Base-by-base conservation (phyloP, 2,329 filamentous ascomycete species). In the Trichoderma sp. region DNA sequence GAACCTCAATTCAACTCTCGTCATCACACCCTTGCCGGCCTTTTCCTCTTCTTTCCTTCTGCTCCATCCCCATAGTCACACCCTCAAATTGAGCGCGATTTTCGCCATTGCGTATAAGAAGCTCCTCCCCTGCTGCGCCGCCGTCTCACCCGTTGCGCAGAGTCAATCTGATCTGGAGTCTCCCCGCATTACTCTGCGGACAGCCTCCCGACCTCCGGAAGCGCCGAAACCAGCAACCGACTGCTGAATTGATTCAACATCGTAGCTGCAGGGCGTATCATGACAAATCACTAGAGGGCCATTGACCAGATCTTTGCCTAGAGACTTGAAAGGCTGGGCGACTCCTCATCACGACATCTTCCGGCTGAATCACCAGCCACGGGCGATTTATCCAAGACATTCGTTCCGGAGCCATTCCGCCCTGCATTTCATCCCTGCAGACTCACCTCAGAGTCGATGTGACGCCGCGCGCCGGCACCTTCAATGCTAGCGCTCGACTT, bases 111-210 rank as follows among this genome's bases (percentile, higher is more conserved):
- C 29, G 27, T n/a, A 56, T 24, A 56, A 16, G 9, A 59, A 33
- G 24, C 56, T 16, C 3, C 9, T 4, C 41, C 60, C n/a, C 27
- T 16, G 12, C 33, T 38, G 45, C 8, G 27, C 11, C 35, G 21
- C 41, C 68, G 11, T 60, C 53, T 62, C 24, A 2, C 56, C 24
- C 24, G 27, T 29, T 29, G 45, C 71, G 16, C 27, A 33, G n/a
- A 33, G 21, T 24, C 50, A 56, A 56, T 24, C 50, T 24, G 50
- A 29, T 18, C 29, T 29, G 18, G 33, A 53, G 18, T 41, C 53
- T 65, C 69, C 69, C 72, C 72, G 72, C 72, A 75, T 63, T 53
- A 14, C 33, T 45, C 41, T n/a, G 66, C 33, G 27, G 45, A 41
- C 67, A 62, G 53, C 35, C 33, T 33, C n/a, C 56, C 62, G 63